Evolutionary conservation across 441 rosid species (phyloP), one percentile per base, ranked within the genome.

Genomic region (Mallotus japonicus): DNA sequence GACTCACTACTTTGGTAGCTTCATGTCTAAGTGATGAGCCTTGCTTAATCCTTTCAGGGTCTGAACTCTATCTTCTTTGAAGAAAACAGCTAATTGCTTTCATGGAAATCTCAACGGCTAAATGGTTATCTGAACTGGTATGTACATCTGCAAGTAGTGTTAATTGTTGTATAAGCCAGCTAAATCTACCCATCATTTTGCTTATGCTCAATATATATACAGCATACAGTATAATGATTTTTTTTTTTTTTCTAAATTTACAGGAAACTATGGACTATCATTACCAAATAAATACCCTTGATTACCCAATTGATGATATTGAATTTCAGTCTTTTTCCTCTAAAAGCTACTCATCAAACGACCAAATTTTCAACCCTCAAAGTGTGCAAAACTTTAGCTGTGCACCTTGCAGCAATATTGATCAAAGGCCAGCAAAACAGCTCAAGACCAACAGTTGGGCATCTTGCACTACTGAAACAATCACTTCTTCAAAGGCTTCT

Each of bases 91-190:
- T 46, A 61, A 65, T 24, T 46, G 42, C 58, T 65, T 24, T 19
- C 20, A 82, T 85, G 87, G 88, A 85, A 74, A 80, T 78, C 58
- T 56, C 83, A 65, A 73, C 84, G 15, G 53, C 74, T 11, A 77
- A 77, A 73, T 71, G 81, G 83, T 62, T 82, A 17, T 72, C 86
- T 60, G 85, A 79, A 67, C 68, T 70, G 82, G 86, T 83, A 78
- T 63, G 47, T 19, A 16, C 19, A 14, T 24, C 34, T 61, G 19
- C 24, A 14, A 22, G 46, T 7, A 11, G 1, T 1, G 42, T 40
- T 19, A 17, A 58, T 22, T 71, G n/a, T 40, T 8, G 5, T 73
- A 37, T 61, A 24, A 4, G 1, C 32, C 0, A n/a, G 20, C 1
- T 20, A n/a, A n/a, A 15, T 19, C 20, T 6, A 8, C 14, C 14